phyloP scores from a whole-genome alignment of 371 early-diverging fungal genomes.

The Circinella minor region DNA sequence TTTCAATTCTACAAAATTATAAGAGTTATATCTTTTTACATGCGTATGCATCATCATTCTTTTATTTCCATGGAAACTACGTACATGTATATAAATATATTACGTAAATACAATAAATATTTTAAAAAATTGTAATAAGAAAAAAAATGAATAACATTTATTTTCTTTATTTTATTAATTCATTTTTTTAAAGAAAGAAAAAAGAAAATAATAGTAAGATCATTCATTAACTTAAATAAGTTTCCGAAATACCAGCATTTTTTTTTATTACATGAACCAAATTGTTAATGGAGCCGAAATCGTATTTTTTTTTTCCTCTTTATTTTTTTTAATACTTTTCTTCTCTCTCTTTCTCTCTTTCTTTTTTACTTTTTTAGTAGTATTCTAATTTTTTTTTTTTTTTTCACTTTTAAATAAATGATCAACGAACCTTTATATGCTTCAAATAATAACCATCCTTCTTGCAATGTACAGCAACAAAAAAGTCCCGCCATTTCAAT shows the following conservation, averaged over 20 bases:
- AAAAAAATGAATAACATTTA: no score
- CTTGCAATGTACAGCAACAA: not conserved
- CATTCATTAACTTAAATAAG: not conserved
- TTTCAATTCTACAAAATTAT: no score
- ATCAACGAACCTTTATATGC: slow-evolving; percentile 9
- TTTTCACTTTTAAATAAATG: not conserved
- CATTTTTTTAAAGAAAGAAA: not conserved
- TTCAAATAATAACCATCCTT: not conserved
- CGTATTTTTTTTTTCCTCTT: not conserved
- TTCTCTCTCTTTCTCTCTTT: not conserved
- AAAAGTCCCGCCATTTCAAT: not conserved
- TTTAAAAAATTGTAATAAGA: no score
- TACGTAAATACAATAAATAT: no score
- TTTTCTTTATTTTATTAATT: no score
- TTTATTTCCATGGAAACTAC: no score
- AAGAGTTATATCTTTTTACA: no score
- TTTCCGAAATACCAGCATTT: slow-evolving; percentile 11
- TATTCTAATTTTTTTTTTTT: not conserved
- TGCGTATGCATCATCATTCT: no score
- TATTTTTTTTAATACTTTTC: not conserved
- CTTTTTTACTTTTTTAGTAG: not conserved
- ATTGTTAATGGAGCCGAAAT: not conserved
- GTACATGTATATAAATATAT: no score
- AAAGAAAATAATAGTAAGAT: not conserved
- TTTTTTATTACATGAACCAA: not conserved